These are phyloP conservation scores for Penium margaritaceum DNA, from an alignment of 139 green algal species.

Conservation along the genomic window DNA sequence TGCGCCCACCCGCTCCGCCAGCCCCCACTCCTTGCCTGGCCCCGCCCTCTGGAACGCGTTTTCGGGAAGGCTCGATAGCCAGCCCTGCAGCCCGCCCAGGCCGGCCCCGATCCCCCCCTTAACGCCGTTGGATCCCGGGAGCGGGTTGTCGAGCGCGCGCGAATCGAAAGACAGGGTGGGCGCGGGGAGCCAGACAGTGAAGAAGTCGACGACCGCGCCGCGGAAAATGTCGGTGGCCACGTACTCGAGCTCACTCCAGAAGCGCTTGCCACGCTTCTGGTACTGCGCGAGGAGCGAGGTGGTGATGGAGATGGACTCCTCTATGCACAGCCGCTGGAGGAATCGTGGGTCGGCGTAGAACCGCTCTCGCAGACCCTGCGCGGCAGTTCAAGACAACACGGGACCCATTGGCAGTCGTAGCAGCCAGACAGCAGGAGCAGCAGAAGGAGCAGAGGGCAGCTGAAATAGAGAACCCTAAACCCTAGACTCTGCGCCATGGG, in stretches of 20 bases:
- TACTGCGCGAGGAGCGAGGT: constrained; percentile 40
- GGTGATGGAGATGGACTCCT: constrained; percentile 46
- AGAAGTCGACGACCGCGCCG: constrained; percentile 42
- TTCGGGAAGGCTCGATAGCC: constrained; percentile 26
- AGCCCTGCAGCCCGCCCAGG: not conserved
- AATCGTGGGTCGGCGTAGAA: constrained; percentile 42
- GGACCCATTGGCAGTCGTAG: too few relatives aligned
- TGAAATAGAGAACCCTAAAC: too few relatives aligned
- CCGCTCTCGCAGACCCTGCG: constrained; percentile 25
- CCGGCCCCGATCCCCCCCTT: not conserved
- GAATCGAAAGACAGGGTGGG: constrained; percentile 31
- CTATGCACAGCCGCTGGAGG: constrained; percentile 31
- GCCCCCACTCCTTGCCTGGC: constrained; percentile 19
- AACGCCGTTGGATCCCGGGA: not conserved
- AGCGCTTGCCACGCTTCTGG: constrained; percentile 31
- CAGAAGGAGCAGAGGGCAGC: too few relatives aligned
- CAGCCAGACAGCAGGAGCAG: too few relatives aligned
- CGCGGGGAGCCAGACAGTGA: constrained; percentile 45
- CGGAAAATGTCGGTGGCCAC: constrained; percentile 33
- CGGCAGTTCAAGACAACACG: too few relatives aligned
- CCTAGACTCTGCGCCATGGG: too few relatives aligned
- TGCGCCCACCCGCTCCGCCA: constrained; percentile 17
- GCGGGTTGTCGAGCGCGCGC: not conserved
- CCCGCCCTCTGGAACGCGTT: constrained; percentile 41
- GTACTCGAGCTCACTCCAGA: constrained; percentile 46